Evolutionary conservation across 768 basidiomycete species (phyloP), one percentile per base, ranked within the genome.

Genomic region (Termitomyces sp.): DNA sequence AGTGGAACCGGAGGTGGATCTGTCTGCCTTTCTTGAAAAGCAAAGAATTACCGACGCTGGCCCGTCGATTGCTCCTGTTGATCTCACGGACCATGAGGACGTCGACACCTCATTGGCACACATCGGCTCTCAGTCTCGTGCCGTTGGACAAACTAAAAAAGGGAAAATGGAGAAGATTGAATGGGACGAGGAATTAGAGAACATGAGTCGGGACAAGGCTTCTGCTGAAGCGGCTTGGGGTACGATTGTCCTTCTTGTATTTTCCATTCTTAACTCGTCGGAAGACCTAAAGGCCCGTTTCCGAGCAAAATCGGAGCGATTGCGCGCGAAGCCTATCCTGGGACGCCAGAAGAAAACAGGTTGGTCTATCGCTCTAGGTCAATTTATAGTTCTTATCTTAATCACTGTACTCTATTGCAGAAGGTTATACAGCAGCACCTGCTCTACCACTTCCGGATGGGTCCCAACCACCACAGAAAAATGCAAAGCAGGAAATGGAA

Each of bases 171-270:
- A 84, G 58, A 69, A 77, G 53, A 81, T 93, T 20, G 80, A 81
- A 54, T 93, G 90, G 90, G 83, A 88, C 60, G 73, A 76, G 4
- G 72, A 81, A 28, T 70, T 92, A 2, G 88, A 90, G 33, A 75
- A 80, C 36, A 72, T 93, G 75, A 80, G 72, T 34, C 78, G 81
- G 22, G 89, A 90, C 60, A 92, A 91, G 64, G 79, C 80, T 2
- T 78, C 81, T 5, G 89, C 90, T 0, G 90, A 92, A 58, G 90
- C 91, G 13, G 81, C 80, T 24, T 76, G 88, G 78, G 91, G 91
- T 89, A 75, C 62, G 22, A 18, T 28, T 52, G 34, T 28, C 34
- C 54, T 39, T 48, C 53, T 37, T 24, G 45, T 13, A 16, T 33
- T 33, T 37, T 29, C 41, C 9, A n/a, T 33, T 48, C 28, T 39